Conservation (phyloP, 306 rosid genomes). For the Citrullus colocynthis region DNA sequence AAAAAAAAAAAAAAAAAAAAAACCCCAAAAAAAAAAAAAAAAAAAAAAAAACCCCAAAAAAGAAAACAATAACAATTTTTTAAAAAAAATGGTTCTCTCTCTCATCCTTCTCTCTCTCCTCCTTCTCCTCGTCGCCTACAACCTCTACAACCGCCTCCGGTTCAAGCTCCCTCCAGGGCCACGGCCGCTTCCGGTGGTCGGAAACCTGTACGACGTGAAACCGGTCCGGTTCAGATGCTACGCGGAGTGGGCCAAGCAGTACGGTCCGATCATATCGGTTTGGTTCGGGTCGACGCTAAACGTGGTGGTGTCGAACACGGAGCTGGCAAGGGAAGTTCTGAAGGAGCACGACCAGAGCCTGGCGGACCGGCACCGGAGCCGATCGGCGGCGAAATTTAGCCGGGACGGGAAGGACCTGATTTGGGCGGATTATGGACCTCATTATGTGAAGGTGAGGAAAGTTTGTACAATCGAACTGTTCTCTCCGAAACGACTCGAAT, state of each 20-base stretch:
- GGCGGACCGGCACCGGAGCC: slow-evolving; percentile 54
- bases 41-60: not conserved
- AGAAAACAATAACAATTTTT: not conserved
- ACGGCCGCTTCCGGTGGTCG: slow-evolving; percentile 63
- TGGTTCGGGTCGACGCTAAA: slow-evolving; percentile 76
- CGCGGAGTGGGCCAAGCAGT: slow-evolving; percentile 62
- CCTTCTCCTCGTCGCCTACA: slow-evolving; percentile 21
- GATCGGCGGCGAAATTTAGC: slow-evolving; percentile 71
- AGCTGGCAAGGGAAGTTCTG: slow-evolving; percentile 53
- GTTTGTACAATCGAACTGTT: slow-evolving; percentile 90
- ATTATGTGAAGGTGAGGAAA: slow-evolving; percentile 90
- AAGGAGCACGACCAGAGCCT: slow-evolving; percentile 67
- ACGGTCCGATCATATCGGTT: slow-evolving; percentile 77
- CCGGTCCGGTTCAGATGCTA: slow-evolving; percentile 82
- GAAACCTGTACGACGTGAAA: slow-evolving; percentile 71
- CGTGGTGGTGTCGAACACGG: slow-evolving; percentile 54
- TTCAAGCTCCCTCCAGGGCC: slow-evolving; percentile 90
- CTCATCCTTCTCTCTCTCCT: slow-evolving; percentile 18
- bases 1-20: slow-evolving; percentile 10
- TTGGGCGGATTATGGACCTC: slow-evolving; percentile 95
- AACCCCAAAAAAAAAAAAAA: not conserved
- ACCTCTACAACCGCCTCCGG: slow-evolving; percentile 31
- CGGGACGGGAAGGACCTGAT: slow-evolving; percentile 69
- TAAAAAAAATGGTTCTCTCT: slow-evolving; percentile 2
- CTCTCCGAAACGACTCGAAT: slow-evolving; percentile 52